A percentile compares a stretch with the other conserved stretches of the same genome.
Conservation (phyloP, 2,329 filamentous ascomycete species). For the Neonectria punicea region DNA sequence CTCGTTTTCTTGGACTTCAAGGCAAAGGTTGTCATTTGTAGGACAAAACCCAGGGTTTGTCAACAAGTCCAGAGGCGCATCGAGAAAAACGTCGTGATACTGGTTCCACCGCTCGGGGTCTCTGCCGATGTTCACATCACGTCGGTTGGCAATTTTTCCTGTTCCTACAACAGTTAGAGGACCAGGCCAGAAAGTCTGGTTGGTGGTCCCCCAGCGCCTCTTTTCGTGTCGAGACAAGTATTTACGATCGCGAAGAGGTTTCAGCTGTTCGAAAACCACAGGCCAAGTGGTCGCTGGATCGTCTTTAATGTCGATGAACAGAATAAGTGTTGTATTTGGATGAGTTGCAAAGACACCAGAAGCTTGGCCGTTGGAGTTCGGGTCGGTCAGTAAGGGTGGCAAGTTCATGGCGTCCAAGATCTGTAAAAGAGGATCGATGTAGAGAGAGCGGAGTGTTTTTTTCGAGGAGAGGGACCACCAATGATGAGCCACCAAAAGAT, state of each 20-base stretch:
- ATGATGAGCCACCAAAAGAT: constrained; percentile 72
- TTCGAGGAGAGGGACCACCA: constrained; percentile 57
- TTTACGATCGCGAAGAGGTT: constrained; percentile 66
- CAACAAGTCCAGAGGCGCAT: constrained; percentile 66
- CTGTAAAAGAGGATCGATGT: constrained; percentile 70
- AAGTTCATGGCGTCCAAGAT: constrained; percentile 59
- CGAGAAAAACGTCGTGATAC: constrained; percentile 70
- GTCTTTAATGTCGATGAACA: constrained; percentile 77
- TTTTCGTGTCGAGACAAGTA: constrained; percentile 66
- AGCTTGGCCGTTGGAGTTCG: not conserved
- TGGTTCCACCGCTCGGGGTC: constrained; percentile 24
- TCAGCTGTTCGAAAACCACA: constrained; percentile 51
- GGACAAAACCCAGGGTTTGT: constrained; percentile 18
- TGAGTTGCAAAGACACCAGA: constrained; percentile 66
- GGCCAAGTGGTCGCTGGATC: constrained; percentile 40
- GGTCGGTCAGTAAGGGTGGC: fast-evolving
- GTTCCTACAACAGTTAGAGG: constrained; percentile 76
- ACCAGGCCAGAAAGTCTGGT: constrained; percentile 51
- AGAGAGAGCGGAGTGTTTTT: constrained; percentile 68
- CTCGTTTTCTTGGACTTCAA: constrained; percentile 52
- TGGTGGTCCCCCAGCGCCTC: constrained; percentile 46
- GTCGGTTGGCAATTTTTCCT: constrained; percentile 55
- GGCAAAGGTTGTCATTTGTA: constrained; percentile 20
- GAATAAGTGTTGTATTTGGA: constrained; percentile 63
- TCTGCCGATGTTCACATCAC: constrained; percentile 34